Conservation (phyloP, 345 rosid species). For the Cochlearia excelsa region DNA sequence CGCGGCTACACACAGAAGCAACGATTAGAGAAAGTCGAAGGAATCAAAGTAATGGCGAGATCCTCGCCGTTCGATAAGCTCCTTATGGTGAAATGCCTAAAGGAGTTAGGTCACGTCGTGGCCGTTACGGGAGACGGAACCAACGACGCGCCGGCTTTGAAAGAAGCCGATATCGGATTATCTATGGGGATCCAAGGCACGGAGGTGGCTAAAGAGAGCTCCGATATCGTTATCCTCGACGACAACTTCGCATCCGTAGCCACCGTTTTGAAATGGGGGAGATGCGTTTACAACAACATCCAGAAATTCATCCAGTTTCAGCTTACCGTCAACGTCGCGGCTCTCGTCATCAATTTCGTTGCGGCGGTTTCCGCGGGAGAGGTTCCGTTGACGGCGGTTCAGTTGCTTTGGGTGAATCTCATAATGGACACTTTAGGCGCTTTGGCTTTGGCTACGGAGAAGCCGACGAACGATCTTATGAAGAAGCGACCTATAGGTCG, state of each 20-base stretch:
- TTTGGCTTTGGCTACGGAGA: slow-evolving; percentile 64
- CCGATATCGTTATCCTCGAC: slow-evolving; percentile 71
- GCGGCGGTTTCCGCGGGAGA: slow-evolving; percentile 73
- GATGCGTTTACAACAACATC: slow-evolving; percentile 71
- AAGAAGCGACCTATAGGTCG: slow-evolving; percentile 58
- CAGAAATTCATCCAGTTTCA: slow-evolving; percentile 82
- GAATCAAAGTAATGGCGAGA: slow-evolving; percentile 74
- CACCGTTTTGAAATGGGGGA: slow-evolving; percentile 70
- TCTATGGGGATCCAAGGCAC: slow-evolving; percentile 84
- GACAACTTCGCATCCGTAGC: slow-evolving; percentile 68
- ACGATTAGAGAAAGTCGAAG: slow-evolving; percentile 47
- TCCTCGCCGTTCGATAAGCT: slow-evolving; percentile 73
- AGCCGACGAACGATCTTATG: slow-evolving; percentile 65
- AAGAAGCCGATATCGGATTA: slow-evolving; percentile 71
- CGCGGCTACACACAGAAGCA: slow-evolving; percentile 44
- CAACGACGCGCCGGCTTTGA: slow-evolving; percentile 75
- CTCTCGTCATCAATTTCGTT: slow-evolving; percentile 63
- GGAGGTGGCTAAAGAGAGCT: slow-evolving; percentile 77
- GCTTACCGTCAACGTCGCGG: slow-evolving; percentile 65
- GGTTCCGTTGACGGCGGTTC: slow-evolving; percentile 67
- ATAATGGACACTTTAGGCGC: slow-evolving; percentile 84
- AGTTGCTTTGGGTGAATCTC: slow-evolving; percentile 70
- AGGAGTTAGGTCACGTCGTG: slow-evolving; percentile 66
- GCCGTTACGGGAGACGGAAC: slow-evolving; percentile 77
- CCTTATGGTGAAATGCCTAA: slow-evolving; percentile 73